These are phyloP conservation scores for Sordariomycetes sp. DNA, from an alignment of 2,329 filamentous ascomycete genomes.

Conservation along the genomic window DNA sequence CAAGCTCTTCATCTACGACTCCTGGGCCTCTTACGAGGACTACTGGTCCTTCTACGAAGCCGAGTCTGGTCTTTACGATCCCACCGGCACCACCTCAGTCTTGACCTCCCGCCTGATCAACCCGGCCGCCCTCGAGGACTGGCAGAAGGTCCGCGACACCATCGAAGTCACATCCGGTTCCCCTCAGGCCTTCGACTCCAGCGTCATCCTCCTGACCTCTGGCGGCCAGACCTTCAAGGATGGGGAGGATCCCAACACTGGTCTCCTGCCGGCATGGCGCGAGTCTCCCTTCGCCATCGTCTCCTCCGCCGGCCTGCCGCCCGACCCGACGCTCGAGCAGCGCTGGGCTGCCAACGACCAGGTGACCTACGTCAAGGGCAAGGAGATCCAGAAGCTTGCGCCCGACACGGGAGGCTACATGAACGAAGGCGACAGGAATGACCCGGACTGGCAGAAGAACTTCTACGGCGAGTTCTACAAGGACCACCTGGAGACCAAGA, in stretches of 20 bases:
- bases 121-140: constrained; percentile 10
- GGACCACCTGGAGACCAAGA: constrained; percentile 20
- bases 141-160: constrained; percentile 9
- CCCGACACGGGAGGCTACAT: constrained; percentile 30
- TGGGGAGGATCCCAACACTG: constrained; percentile 12
- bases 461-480: constrained; percentile 25
- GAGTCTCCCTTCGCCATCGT: constrained; percentile 11
- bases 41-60: constrained; percentile 20
- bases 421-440: constrained; percentile 28
- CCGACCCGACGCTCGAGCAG: constrained; percentile 7
- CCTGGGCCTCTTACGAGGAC: constrained; percentile 13
- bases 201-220: constrained; percentile 15
- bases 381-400: constrained; percentile 21
- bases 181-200: constrained; percentile 11
- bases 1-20: constrained; percentile 11
- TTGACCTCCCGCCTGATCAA: constrained; percentile 18
- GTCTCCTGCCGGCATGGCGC: constrained; percentile 18
- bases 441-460: constrained; percentile 18
- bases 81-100: constrained; percentile 11
- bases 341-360: constrained; percentile 13
- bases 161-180: constrained; percentile 15
- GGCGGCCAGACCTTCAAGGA: constrained; percentile 19
- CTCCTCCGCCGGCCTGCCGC: constrained; percentile 9
- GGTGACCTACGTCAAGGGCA: constrained; percentile 17
- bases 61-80: constrained; percentile 13